Percentiles rank a stretch among this genome's conserved stretches.
Evolutionary conservation across 352 stramenopile genomes (phyloP).

Genomic region (Peronospora belbahrii): DNA sequence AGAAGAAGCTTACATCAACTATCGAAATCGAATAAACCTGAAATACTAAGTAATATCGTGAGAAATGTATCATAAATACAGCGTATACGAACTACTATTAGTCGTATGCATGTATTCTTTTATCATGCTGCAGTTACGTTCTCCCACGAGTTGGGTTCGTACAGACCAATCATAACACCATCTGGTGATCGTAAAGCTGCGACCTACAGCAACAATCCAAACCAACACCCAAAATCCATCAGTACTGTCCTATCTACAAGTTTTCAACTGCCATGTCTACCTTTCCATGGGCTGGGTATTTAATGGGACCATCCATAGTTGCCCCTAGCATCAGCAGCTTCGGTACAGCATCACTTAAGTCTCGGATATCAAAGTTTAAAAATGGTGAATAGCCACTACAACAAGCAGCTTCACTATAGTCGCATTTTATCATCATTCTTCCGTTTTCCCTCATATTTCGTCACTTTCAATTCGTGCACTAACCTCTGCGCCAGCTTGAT

Average conservation of each 20-base stretch:
- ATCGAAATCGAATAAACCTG: no score
- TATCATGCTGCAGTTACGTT: constrained; percentile 69
- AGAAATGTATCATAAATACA: no score
- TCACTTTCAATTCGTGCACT: neutral
- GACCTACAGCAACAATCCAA: constrained; percentile 33
- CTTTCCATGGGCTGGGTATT: constrained; percentile 88
- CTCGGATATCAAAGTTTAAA: constrained; percentile 87
- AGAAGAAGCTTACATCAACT: no score
- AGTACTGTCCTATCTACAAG: neutral
- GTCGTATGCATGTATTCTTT: no score
- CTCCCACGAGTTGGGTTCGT: constrained; percentile 85
- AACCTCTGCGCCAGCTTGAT: constrained; percentile 78
- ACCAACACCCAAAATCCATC: neutral
- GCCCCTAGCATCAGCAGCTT: constrained; percentile 80
- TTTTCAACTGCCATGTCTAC: constrained; percentile 14
- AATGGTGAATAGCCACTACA: constrained; percentile 86
- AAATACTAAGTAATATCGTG: no score
- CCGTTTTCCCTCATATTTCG: neutral
- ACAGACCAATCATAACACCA: constrained; percentile 89
- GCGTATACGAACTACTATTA: no score
- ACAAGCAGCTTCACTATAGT: constrained; percentile 62
- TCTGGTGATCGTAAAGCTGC: constrained; percentile 82
- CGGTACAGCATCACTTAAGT: constrained; percentile 83
- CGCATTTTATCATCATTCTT: neutral
- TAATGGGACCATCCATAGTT: constrained; percentile 89